Base-by-base conservation (phyloP, 2,329 filamentous ascomycete species). In the Ophiostoma piceae region DNA sequence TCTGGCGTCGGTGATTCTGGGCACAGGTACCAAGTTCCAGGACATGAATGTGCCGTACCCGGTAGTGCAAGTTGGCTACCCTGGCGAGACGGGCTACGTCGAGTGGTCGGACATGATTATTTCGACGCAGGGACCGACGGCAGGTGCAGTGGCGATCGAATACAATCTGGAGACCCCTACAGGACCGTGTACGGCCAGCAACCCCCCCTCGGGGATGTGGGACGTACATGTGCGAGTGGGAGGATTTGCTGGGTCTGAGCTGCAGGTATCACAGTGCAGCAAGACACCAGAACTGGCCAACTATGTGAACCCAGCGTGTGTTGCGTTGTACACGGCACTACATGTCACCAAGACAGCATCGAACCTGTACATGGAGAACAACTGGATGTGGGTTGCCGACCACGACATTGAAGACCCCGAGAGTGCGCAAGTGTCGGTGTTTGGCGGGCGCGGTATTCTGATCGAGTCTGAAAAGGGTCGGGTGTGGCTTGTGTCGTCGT, bases 151-250 rank as follows among this genome's bases (percentile, higher is more conserved):
- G 8, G 80, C 93, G 7, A 86, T 93, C 71, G 84, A 94, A 76
- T 93, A 88, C 82, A 94, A 94, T 76, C 80, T 93, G 19, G 83
- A 82, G 67, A 82, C 82, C 19, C 74, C 78, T 3, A 75, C 75
- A 0, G 74, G 73, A 1, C 65, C 71, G 2, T 73, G 73, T 47
- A 67, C 71, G 3, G 73, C 73, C 11, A 71, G 67, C 6, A 72
- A 71, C 32, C 72, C 71, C 19, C 83, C 83, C 2, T 80, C 80
- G 3, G 87, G 85, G 16, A 83, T 90, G 77, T 94, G 90, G 91
- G 91, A 94, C 74, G 86, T 90, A 14, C 91, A 94, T 79, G 85
- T 90, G 76, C 87, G 91, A 74, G 84, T 94, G 67, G 91, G 90
- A 73, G 91, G 91, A 16, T 88, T 87, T 72, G 84, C 85, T 3